Evolutionary conservation across 2,329 filamentous ascomycete species (phyloP), one percentile per base, ranked within the genome.

Genomic region (Drechslerella stenobrocha): DNA sequence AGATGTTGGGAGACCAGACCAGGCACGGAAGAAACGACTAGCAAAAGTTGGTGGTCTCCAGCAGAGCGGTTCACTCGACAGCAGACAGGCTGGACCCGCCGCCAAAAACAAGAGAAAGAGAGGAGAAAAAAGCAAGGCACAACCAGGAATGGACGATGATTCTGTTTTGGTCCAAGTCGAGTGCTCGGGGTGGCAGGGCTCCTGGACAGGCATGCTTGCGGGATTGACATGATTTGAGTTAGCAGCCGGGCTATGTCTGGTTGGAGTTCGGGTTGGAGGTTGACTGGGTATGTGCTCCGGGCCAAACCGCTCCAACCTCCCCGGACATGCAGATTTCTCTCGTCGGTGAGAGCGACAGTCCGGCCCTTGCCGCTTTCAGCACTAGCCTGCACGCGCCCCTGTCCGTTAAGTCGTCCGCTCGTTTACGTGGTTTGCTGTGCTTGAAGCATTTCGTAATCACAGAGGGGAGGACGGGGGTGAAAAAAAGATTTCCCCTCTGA

Each of bases 221-320:
- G 59, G 61, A 66, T 66, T 57, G 52, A 15, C 8, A 13, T 47
- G 56, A 66, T 58, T 66, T 66, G 53, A 66, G 52, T 58, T 66
- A 37, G 26, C 18, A 26, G 26, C 46, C 34, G 28, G 45, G 26
- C 45, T 28, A 37, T 28, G 37, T 3, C 13, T 20, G 37, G 59
- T 32, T 32, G 52, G 55, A 28, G 52, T 51, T 56, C 50, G 47
- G 58, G 52, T 65, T 65, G 60, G 52, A 47, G 34, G 23, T 52
- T 47, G 18, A 26, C 13, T 52, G 40, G 48, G 40, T 22, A 15
- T n/a, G 6, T 35, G 23, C 53, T 59, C 63, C 63, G 55, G 63
- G 63, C 44, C 44, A 47, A 20, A 7, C 37, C 37, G 22, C n/a
- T 30, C 30, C 47, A 52, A 22, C 55, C 35, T 53, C 63, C 63